phyloP scores from a whole-genome alignment of 169 alveolate genomes.

The Plasmodium coatneyi region DNA sequence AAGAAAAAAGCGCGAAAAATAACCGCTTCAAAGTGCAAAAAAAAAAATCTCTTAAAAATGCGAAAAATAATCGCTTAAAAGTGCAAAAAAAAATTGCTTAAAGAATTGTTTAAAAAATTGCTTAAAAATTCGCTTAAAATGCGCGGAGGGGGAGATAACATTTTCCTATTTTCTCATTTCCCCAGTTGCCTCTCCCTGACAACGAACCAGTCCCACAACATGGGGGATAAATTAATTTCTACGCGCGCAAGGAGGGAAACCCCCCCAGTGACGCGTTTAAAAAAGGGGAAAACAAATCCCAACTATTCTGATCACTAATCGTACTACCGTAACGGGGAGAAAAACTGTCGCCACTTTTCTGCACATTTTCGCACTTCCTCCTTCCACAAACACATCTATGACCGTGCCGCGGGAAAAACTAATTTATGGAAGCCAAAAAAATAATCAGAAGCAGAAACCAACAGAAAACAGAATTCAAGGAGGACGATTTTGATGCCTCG shows the following conservation, averaged over 20 bases:
- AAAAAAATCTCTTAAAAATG: not conserved
- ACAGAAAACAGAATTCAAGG: slow-evolving; percentile 25
- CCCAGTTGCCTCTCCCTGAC: not conserved
- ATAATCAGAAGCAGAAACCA: not conserved
- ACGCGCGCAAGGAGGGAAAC: not conserved
- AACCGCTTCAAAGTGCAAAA: not conserved
- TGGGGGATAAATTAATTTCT: not conserved
- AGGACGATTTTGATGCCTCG: not conserved
- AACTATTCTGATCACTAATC: not conserved
- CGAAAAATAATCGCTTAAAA: not conserved
- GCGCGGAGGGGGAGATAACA: not conserved
- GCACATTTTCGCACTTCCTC: not conserved
- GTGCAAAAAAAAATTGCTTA: not conserved
- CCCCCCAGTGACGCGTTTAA: not conserved
- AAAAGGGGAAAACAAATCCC: not conserved
- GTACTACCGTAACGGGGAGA: not conserved
- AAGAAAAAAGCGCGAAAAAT: not conserved
- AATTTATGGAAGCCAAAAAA: slow-evolving; percentile 21
- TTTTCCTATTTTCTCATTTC: not conserved
- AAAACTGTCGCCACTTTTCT: not conserved
- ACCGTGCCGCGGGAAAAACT: not conserved
- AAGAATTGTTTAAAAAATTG: not conserved
- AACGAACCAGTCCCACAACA: not conserved
- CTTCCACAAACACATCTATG: not conserved
- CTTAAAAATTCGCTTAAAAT: not conserved